phyloP scores from a whole-genome alignment of 345 rosid genomes.

The Physaria fendleri region DNA sequence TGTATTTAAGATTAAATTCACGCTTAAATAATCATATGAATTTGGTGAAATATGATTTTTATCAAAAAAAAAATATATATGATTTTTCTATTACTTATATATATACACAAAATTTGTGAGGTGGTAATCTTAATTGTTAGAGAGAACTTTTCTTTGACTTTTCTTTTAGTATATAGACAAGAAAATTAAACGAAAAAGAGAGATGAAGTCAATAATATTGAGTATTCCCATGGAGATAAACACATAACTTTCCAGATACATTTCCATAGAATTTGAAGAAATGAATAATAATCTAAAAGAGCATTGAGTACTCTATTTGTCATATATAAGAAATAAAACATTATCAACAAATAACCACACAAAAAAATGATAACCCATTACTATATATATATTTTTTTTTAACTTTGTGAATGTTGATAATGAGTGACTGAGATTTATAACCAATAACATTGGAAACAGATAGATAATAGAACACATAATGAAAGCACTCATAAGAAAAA shows the following conservation, averaged over 20 bases:
- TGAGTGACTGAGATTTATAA: slow-evolving; percentile 28
- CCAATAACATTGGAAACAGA: slow-evolving; percentile 18
- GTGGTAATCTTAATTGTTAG: neutral
- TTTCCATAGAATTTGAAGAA: slow-evolving; percentile 10
- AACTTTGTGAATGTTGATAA: slow-evolving; percentile 24
- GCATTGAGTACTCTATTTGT: slow-evolving; percentile 6
- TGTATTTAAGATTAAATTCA: neutral
- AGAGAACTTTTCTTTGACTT: neutral
- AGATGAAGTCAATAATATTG: slow-evolving; percentile 15
- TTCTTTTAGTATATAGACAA: neutral
- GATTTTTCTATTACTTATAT: no score
- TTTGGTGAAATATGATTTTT: no score
- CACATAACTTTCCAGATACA: slow-evolving; percentile 21
- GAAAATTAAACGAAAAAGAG: neutral
- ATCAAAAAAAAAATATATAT: no score
- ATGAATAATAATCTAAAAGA: slow-evolving; percentile 21
- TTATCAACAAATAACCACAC: slow-evolving; percentile 21
- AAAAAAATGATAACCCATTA: neutral
- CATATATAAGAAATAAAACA: slow-evolving; percentile 22
- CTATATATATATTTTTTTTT: slow-evolving; percentile 11
- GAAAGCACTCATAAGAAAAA: slow-evolving; percentile 21
- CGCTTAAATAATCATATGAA: neutral
- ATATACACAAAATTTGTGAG: neutral
- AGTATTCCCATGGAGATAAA: slow-evolving; percentile 4
- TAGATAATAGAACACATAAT: slow-evolving; percentile 27